A percentile compares a stretch with the other conserved stretches of the same genome.
Evolutionary conservation across 2,329 filamentous ascomycete genomes (phyloP).

Genomic region (Neofusicoccum cordaticola): DNA sequence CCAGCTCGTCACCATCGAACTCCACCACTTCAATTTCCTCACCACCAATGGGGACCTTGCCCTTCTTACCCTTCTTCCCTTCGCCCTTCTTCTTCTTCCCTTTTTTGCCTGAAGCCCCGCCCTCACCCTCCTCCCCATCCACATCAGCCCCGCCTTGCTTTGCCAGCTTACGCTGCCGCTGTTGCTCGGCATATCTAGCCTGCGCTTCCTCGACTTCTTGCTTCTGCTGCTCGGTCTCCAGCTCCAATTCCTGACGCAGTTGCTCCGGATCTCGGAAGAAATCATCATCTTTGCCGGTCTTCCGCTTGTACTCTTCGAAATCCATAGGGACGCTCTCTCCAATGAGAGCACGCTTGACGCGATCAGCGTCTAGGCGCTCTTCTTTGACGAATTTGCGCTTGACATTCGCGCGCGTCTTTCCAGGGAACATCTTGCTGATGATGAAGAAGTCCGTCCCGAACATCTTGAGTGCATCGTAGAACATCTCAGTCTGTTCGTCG

Average conservation of each 20-base stretch:
- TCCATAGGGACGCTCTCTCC: constrained; percentile 40
- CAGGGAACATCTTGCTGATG: constrained; percentile 72
- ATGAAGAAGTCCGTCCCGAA: constrained; percentile 83
- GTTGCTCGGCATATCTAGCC: constrained; percentile 34
- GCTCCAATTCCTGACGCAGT: constrained; percentile 31
- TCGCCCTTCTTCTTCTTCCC: constrained; percentile 28
- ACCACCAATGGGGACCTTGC: constrained; percentile 16
- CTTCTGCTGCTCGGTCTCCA: constrained; percentile 28
- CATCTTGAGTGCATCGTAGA: constrained; percentile 71
- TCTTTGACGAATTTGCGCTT: constrained; percentile 83
- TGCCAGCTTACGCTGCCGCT: constrained; percentile 33
- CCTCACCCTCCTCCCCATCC: constrained; percentile 10
- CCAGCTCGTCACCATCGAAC: constrained; percentile 20
- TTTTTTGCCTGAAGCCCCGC: constrained; percentile 4
- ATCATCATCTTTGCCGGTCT: constrained; percentile 34
- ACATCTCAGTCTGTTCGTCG: constrained; percentile 67
- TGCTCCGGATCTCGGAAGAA: constrained; percentile 37
- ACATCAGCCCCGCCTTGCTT: constrained; percentile 9
- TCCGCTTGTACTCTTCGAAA: constrained; percentile 40
- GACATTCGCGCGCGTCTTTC: constrained; percentile 68
- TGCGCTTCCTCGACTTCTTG: constrained; percentile 36
- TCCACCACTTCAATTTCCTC: constrained; percentile 20
- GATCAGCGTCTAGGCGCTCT: constrained; percentile 63
- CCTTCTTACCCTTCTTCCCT: constrained; percentile 20
- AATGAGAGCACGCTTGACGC: constrained; percentile 62